Base-by-base conservation (phyloP, 169 alveolate genomes). In the Plasmodium cynomolgi region DNA sequence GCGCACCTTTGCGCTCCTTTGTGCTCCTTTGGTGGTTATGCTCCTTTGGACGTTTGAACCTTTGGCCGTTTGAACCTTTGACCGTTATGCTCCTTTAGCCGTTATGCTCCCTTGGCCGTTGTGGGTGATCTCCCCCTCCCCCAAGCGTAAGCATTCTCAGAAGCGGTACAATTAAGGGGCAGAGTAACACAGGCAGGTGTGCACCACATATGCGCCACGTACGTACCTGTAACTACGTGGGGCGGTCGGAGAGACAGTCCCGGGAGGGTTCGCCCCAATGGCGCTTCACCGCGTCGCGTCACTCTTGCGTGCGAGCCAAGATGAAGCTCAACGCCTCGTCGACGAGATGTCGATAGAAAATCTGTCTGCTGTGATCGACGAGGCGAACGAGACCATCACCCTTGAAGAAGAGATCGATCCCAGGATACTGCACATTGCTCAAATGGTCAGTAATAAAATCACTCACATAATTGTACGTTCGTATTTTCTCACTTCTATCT, bases 391-490 rank as follows among this genome's bases (percentile, higher is more conserved):
- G 71, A 8, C 62, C 58, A n/a, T 75, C 9, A 1, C 86, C 93
- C 47, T 77, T 85, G 62, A 85, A 85, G 71, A 85, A 85, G 7
- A 54, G 56, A 2, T 85, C 81, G 9, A 85, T 85, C 9, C 47
- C 84, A 23, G 85, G 68, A 56, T 74, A 85, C 68, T 85, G 86
- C 15, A 47, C 74, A 85, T 85, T 85, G n/a, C 82, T 74, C 2
- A 85, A 81, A 90, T 98, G 99, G 93, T 98, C 99, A 7, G 98
- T 97, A n/a, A 98, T 97, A 81, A 98, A 80, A 72, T 97, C 97
- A n/a, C 96, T 94, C 1, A 97, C 97, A 84, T 97, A 98, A 77
- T 98, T 98, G 84, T 97, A 98, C n/a, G 99, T 97, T 44, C 99
- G 84, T 33, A 98, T 97, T 86, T 97, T 97, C 58, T 98, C 98